Evolutionary conservation across 345 rosid species (phyloP), one percentile per base, ranked within the genome.

Genomic region (Bruguiera gymnorhiza): DNA sequence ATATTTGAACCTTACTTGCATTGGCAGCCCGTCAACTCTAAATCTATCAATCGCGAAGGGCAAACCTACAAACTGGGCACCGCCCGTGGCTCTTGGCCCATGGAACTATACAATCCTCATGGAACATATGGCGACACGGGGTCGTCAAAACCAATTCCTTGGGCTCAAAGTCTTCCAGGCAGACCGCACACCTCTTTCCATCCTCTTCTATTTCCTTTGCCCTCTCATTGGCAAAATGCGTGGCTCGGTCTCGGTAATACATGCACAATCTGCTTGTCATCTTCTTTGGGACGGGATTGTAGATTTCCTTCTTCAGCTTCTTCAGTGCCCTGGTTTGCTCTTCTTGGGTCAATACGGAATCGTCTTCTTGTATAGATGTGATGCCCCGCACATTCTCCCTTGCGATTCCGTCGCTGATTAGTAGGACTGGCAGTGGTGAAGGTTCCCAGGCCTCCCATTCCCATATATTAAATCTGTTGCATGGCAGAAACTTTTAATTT

Each of bases 71-170:
- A 3, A 93, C 84, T 0, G 97, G 98, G 73, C 96, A 93, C 50
- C 83, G 87, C 29, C 88, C 85, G 8, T 83, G 76, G 69, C 79
- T 83, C 66, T 75, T 89, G 39, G 83, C 73, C 98, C 97, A 93
- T 5, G 91, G 90, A 62, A 88, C 83, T 29, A 93, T 89, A 63
- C 97, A 91, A 2, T 85, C 90, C 62, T 89, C 91, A 9, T 93
- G 98, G 71, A 89, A 93, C 96, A 91, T 89, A 19, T 93, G 98
- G 54, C 84, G 75, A 65, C 98, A 91, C 4, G 94, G 96, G 43
- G 97, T 91, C 10, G 86, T 21, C 89, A 78, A 85, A 59, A 91
- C 96, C 61, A 63, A 70, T 75, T 91, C 89, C 65, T 69, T 76
- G 0, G 89, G 78, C 77, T 84, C 89, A 32, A 93, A 93, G 73